A percentile compares a stretch with the other conserved stretches of the same genome.
Conservation (phyloP, 2,329 filamentous ascomycete species). For the Dryadomyces quercus-mongolicae region DNA sequence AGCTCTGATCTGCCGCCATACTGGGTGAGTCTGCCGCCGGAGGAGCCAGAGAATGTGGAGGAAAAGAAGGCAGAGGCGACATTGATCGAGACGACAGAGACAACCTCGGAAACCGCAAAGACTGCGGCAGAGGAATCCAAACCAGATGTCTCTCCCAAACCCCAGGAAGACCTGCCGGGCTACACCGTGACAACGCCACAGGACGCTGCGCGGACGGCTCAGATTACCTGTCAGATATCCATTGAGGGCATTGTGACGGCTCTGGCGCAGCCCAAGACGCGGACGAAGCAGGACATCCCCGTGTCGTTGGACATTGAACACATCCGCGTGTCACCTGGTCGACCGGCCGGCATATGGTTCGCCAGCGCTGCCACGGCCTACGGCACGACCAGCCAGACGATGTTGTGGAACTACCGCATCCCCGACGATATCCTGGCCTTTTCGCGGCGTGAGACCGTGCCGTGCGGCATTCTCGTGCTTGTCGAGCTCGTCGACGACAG, state of each 20-base stretch:
- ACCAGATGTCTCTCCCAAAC: background rate
- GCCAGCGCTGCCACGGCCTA: slow-evolving; percentile 43
- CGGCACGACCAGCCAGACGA: slow-evolving; percentile 38
- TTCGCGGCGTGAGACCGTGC: slow-evolving; percentile 37
- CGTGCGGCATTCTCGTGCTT: slow-evolving; percentile 47
- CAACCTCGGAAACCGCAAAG: background rate
- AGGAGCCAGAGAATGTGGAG: background rate
- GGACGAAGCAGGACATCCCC: background rate
- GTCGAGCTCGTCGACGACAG: slow-evolving; percentile 35
- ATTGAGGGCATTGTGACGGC: slow-evolving; percentile 33
- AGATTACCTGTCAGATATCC: slow-evolving; percentile 37
- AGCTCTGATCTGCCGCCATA: slow-evolving; percentile 43
- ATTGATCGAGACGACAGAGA: background rate
- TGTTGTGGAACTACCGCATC: slow-evolving; percentile 50
- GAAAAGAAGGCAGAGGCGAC: background rate
- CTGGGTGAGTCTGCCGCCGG: slow-evolving; percentile 37
- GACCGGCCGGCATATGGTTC: slow-evolving; percentile 40
- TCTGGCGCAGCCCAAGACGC: slow-evolving; percentile 20
- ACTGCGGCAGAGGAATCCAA: background rate
- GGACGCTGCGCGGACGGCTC: slow-evolving; percentile 15
- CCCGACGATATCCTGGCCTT: slow-evolving; percentile 39
- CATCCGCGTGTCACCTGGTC: slow-evolving; percentile 21
- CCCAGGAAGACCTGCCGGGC: slow-evolving; percentile 15
- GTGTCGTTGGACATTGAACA: slow-evolving; percentile 28
- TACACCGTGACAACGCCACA: slow-evolving; percentile 13